These are phyloP conservation scores for Porodaedalea pini DNA, from an alignment of 1,284 basidiomycete species.

Conservation along the genomic window DNA sequence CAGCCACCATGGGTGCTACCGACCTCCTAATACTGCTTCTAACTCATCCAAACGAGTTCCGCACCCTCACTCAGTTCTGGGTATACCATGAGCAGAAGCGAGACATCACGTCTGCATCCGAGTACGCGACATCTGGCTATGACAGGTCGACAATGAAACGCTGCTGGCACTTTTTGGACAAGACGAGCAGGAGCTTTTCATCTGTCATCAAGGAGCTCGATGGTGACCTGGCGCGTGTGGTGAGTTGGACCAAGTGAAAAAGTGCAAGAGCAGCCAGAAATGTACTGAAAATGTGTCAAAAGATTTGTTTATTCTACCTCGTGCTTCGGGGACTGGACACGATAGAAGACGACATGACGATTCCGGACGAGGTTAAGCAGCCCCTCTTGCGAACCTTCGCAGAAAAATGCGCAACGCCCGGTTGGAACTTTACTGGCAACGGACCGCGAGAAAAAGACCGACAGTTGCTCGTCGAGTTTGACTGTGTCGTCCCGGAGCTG, in stretches of 20 bases:
- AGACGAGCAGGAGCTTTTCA: constrained; percentile 87
- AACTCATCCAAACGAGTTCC: constrained; percentile 76
- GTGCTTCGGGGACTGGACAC: constrained; percentile 93
- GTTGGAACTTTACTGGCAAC: constrained; percentile 84
- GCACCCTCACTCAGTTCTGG: constrained; percentile 73
- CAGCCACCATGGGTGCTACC: constrained; percentile 32
- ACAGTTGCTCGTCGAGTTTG: constrained; percentile 83
- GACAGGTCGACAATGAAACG: constrained; percentile 80
- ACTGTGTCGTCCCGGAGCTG: constrained; percentile 82
- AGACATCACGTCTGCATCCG: constrained; percentile 70
- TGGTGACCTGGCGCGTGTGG: constrained; percentile 88
- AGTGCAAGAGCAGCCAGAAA: not conserved
- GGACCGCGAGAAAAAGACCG: constrained; percentile 92
- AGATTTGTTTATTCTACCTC: constrained; percentile 96
- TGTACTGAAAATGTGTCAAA: not conserved
- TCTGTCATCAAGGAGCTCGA: constrained; percentile 97
- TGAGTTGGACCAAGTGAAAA: constrained; percentile 44
- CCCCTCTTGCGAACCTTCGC: constrained; percentile 85
- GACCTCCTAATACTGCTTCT: constrained; percentile 55
- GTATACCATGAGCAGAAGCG: constrained; percentile 76
- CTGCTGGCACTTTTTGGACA: constrained; percentile 90
- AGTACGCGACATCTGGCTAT: constrained; percentile 77
- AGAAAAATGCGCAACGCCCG: constrained; percentile 74
- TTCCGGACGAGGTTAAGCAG: constrained; percentile 84
- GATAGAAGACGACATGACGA: constrained; percentile 98